Percentiles rank a stretch among this genome's conserved stretches.
Evolutionary conservation across 2,329 filamentous ascomycete genomes (phyloP).

Genomic region (Fusarium sp.): DNA sequence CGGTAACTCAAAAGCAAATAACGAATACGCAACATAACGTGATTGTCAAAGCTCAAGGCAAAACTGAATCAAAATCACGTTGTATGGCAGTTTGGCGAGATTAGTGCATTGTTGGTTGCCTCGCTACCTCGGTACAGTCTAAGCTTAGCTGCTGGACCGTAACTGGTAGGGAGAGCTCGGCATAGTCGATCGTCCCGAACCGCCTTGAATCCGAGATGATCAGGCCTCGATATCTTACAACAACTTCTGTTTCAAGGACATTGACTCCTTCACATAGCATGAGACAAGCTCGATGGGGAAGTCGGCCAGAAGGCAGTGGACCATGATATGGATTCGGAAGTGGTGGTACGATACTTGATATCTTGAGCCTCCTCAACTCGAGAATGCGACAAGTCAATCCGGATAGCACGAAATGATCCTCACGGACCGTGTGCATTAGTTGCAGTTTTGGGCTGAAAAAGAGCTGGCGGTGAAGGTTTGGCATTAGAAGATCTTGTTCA

Average conservation of each 20-base stretch:
- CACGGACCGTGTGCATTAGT: constrained; percentile 36
- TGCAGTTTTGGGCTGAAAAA: constrained; percentile 3
- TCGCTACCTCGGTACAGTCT: constrained; percentile 20
- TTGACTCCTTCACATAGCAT: neutral
- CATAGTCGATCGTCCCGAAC: constrained; percentile 36
- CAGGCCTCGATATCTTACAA: neutral
- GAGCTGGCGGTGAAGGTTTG: constrained; percentile 40
- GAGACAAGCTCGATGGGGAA: neutral
- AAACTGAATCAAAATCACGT: constrained; percentile 28
- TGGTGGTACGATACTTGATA: constrained; percentile 19
- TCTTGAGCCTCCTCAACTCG: neutral
- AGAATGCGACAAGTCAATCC: constrained; percentile 5
- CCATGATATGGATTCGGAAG: constrained; percentile 29
- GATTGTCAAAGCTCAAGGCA: constrained; percentile 12
- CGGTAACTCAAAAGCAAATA: neutral
- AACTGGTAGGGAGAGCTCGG: constrained; percentile 25
- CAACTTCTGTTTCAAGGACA: neutral
- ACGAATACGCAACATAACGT: constrained; percentile 4
- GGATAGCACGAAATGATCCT: constrained; percentile 24
- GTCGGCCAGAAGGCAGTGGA: neutral
- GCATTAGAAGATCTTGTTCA: constrained; percentile 14
- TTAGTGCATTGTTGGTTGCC: constrained; percentile 18
- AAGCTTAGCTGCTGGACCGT: constrained; percentile 3
- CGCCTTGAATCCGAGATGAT: constrained; percentile 20
- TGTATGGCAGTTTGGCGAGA: constrained; percentile 38